Base-by-base conservation (phyloP, 2,329 filamentous ascomycete species). In the Diaporthe sp. region DNA sequence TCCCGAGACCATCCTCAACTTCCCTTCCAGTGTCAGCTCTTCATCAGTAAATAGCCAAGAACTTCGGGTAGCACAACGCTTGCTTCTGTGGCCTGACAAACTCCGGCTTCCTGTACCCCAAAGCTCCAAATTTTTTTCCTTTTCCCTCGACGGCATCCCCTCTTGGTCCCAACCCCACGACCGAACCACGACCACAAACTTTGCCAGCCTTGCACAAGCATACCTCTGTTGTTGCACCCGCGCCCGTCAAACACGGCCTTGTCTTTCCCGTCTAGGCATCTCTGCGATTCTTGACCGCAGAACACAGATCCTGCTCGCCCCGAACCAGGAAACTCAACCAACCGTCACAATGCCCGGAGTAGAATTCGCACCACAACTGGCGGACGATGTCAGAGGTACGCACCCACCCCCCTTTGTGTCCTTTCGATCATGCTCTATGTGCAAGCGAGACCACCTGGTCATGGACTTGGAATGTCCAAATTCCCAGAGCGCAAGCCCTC, bases 341-440 rank as follows among this genome's bases (percentile, higher is more conserved):
- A 35, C 54, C 58, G 19, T 54, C 76, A 83, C 70, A 61, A 87
- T 87, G 86, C 82, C 86, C 75, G 84, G 83, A 78, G 78, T 83
- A 76, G 83, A 86, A 67, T 83, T 85, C 79, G 79, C 81, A 73
- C 82, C 84, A 71, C 82, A 85, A 75, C 82, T 82, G 75, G 84
- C 86, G 68, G 87, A 89, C 80, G 86, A 89, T 76, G 80, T 82
- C 76, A 79, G 83, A 81, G 80, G 83, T 84, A 80, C 42, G 77
- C 57, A 45, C 58, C 12, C 19, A 47, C 12, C 55, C 12, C 13
- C 38, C 10, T 45, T 15, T 52, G 22, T 30, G 28, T 3, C 17
- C 25, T 30, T 38, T 35, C 19, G 9, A 19, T 13, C 28, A 57
- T 47, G 54, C 57, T 57, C 54, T 45, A 38, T 64, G 69, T 71